Evolutionary conservation across 2,329 filamentous ascomycete species (phyloP).

Genomic region (Xylariaceae sp.): DNA sequence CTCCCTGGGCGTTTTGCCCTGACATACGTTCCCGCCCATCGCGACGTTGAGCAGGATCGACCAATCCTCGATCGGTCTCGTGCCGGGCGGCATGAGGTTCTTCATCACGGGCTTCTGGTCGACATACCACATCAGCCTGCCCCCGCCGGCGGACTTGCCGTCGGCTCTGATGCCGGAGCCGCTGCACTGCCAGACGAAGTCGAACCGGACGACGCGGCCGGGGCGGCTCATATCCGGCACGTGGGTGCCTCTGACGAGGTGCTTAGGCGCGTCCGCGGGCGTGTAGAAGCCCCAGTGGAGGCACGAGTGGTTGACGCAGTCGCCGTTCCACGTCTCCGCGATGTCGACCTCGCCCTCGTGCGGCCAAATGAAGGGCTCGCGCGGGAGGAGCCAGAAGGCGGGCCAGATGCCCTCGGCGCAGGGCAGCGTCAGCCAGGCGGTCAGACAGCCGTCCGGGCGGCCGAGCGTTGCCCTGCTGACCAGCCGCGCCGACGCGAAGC

Average conservation of each 20-base stretch:
- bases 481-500: slow-evolving; percentile 51
- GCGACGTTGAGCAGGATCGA: slow-evolving; percentile 55
- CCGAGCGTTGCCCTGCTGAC: slow-evolving; percentile 47
- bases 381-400: slow-evolving; percentile 55
- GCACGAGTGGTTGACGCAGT: slow-evolving; percentile 49
- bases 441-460: slow-evolving; percentile 46
- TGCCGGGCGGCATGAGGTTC: slow-evolving; percentile 45
- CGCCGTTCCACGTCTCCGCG: slow-evolving; percentile 57
- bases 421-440: slow-evolving; percentile 46
- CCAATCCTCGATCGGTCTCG: slow-evolving; percentile 50
- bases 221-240: slow-evolving; percentile 43
- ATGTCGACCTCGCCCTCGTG: slow-evolving; percentile 56
- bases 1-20: slow-evolving; percentile 44
- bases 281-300: slow-evolving; percentile 54
- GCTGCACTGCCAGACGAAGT: slow-evolving; percentile 51
- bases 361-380: slow-evolving; percentile 54
- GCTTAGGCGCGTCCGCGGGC: slow-evolving; percentile 50
- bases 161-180: slow-evolving; percentile 37
- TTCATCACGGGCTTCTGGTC: slow-evolving; percentile 54
- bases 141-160: slow-evolving; percentile 38
- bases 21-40: slow-evolving; percentile 56
- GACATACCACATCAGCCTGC: slow-evolving; percentile 53
- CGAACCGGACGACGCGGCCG: slow-evolving; percentile 46
- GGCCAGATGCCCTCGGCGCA: slow-evolving; percentile 55
- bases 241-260: slow-evolving; percentile 47